Base-by-base conservation (phyloP, 2,329 filamentous ascomycete species). In the Aspergillus sclerotialis region DNA sequence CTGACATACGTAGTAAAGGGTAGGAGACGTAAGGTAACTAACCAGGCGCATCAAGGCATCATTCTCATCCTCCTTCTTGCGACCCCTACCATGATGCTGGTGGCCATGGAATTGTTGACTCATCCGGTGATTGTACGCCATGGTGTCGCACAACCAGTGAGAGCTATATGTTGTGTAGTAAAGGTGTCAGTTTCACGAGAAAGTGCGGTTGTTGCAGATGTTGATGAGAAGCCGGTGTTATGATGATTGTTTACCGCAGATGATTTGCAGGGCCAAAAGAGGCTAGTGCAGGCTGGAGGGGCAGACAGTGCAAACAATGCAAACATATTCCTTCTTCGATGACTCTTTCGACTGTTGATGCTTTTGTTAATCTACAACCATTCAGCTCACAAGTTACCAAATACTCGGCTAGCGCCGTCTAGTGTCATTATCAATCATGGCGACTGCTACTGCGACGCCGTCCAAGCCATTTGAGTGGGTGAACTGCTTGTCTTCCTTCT, bases 11-110 rank as follows among this genome's bases (percentile, higher is more conserved):
- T 25, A 8, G 21, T 4, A 10, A n/a, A 30, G 12, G 17, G 14
- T n/a, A 12, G 3, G 2, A 17, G 29, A 14, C 18, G 10, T n/a
- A n/a, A n/a, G n/a, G n/a, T n/a, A 33, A 48, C 63, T 55, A 44
- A 75, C 72, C 60, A 76, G 60, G 49, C 70, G 69, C 69, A 76
- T 75, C 47, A 75, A 67, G 28, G 70, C 70, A 59, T 75, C 72
- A 39, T 68, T 72, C 15, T 76, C 72, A 42, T 73, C 70, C 44
- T 75, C 71, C 56, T 74, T 75, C 54, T 73, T 73, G 49, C 68
- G 72, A 15, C 57, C 59, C 24, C 66, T 61, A 41, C 57, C 61
- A 35, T 68, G 61, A 18, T 63, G 69, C 45, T 68, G 64, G 30
- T 56, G 49, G 42, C 63, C 60, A 37, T 70, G 65, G 39, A 67